These are phyloP conservation scores for Colletotrichum somersetense DNA, from an alignment of 2,329 filamentous ascomycete genomes.

Conservation along the genomic window DNA sequence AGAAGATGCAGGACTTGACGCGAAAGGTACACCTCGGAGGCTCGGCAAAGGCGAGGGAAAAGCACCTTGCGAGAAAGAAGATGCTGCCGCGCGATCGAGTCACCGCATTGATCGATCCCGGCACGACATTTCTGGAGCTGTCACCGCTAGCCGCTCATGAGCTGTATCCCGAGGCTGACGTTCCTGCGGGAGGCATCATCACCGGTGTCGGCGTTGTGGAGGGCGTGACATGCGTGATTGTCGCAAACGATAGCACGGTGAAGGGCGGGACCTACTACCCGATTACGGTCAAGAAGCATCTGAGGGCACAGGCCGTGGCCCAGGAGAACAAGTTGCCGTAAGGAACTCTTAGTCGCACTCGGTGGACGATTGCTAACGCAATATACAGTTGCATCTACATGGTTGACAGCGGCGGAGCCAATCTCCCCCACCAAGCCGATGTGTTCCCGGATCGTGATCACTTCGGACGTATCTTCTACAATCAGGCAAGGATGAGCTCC, in stretches of 20 bases:
- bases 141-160: slow-evolving; percentile 90
- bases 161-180: slow-evolving; percentile 87
- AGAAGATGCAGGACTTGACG: slow-evolving; percentile 77
- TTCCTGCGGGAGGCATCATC: slow-evolving; percentile 91
- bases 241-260: slow-evolving; percentile 96
- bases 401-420: slow-evolving; percentile 95
- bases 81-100: slow-evolving; percentile 94
- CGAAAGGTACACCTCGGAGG: slow-evolving; percentile 81
- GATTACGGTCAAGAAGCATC: slow-evolving; percentile 97
- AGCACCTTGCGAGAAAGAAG: slow-evolving; percentile 89
- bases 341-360: slow-evolving; percentile 44
- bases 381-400: slow-evolving; percentile 85
- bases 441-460: slow-evolving; percentile 96
- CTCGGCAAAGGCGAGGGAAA: slow-evolving; percentile 83
- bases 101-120: slow-evolving; percentile 87
- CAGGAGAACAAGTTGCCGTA: slow-evolving; percentile 84
- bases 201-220: slow-evolving; percentile 92
- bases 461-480: slow-evolving; percentile 98
- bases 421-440: slow-evolving; percentile 93
- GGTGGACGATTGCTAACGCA: background rate
- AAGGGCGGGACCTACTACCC: slow-evolving; percentile 98
- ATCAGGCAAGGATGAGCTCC: slow-evolving; percentile 93
- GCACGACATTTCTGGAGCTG: slow-evolving; percentile 92
- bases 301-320: slow-evolving; percentile 91
- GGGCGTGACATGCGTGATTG: slow-evolving; percentile 91